phyloP scores from a whole-genome alignment of 2,329 filamentous ascomycete species.

The Aspergillus aculeatus region DNA sequence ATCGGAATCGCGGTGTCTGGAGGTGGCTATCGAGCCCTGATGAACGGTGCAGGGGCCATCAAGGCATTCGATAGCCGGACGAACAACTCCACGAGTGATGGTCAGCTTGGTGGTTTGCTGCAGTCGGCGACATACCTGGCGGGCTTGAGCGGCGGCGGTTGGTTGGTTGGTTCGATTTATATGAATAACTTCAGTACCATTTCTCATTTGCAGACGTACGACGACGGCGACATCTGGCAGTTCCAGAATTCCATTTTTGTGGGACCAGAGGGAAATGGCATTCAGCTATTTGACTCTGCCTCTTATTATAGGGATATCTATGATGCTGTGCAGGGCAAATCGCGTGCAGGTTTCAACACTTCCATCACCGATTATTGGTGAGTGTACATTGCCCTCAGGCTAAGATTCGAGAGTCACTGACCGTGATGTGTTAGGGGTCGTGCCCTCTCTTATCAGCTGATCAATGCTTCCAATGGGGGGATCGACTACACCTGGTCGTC shows the following conservation, averaged over 20 bases:
- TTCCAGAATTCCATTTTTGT: conserved; percentile 50
- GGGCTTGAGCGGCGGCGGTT: conserved; percentile 78
- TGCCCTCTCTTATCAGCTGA: conserved; percentile 75
- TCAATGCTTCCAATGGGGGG: conserved; percentile 72
- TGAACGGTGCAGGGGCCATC: conserved; percentile 77
- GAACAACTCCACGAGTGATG: conserved; percentile 56
- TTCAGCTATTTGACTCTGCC: conserved; percentile 50
- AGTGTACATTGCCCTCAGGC: background rate
- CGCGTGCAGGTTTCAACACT: conserved; percentile 62
- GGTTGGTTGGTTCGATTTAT: conserved; percentile 79
- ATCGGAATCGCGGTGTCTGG: conserved; percentile 78
- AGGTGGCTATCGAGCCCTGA: conserved; percentile 79
- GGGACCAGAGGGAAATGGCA: conserved; percentile 29
- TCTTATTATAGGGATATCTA: conserved; percentile 64
- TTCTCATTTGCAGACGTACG: conserved; percentile 17
- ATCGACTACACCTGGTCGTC: conserved; percentile 78
- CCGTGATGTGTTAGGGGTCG: conserved; percentile 53
- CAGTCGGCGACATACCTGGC: conserved; percentile 79
- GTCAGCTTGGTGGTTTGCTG: conserved; percentile 75
- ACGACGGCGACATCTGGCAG: conserved; percentile 28
- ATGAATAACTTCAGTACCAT: conserved; percentile 75
- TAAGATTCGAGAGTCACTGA: background rate
- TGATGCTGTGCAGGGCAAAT: conserved; percentile 60
- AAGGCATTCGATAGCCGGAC: conserved; percentile 78
- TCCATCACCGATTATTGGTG: conserved; percentile 85